These are phyloP conservation scores for Physcomitrium patens DNA, from an alignment of 225 moss, liverwort and hornwort genomes.

Conservation along the genomic window DNA sequence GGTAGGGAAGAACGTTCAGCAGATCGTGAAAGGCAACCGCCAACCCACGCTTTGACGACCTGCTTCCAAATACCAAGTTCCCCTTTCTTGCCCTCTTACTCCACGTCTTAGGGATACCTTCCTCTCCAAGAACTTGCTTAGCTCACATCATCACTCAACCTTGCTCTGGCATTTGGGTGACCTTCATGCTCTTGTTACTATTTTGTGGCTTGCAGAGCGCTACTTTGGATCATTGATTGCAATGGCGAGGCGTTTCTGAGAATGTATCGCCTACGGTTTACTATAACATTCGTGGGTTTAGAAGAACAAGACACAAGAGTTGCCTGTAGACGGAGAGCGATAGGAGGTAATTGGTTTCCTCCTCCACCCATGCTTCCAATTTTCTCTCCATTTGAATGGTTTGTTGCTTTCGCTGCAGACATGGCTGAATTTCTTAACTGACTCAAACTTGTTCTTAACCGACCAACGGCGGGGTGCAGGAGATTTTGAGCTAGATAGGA, in stretches of 20 bases:
- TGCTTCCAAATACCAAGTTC: not conserved
- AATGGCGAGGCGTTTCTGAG: not conserved
- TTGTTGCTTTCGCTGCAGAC: too few species aligned
- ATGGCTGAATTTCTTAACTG: too few species aligned
- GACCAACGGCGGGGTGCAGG: too few species aligned
- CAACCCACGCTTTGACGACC: not conserved
- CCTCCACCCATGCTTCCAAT: not conserved
- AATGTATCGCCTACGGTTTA: too few species aligned
- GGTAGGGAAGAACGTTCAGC: not conserved
- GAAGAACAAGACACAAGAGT: not conserved
- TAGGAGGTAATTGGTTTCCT: not conserved
- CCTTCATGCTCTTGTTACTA: not conserved
- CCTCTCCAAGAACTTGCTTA: not conserved
- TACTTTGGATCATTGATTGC: not conserved
- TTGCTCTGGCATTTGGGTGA: not conserved
- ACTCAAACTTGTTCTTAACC: too few species aligned
- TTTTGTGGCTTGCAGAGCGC: not conserved
- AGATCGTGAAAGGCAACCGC: not conserved
- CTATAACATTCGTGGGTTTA: not conserved
- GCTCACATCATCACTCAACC: not conserved
- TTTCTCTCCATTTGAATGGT: not conserved
- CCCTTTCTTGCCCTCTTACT: conserved; percentile 7
- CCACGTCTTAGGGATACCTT: not conserved
- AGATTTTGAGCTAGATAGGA: too few species aligned
- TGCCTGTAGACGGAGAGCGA: not conserved